Evolutionary conservation across 345 rosid genomes (phyloP), one percentile per base, ranked within the genome.

Genomic region (Gynandropsis gynandra): DNA sequence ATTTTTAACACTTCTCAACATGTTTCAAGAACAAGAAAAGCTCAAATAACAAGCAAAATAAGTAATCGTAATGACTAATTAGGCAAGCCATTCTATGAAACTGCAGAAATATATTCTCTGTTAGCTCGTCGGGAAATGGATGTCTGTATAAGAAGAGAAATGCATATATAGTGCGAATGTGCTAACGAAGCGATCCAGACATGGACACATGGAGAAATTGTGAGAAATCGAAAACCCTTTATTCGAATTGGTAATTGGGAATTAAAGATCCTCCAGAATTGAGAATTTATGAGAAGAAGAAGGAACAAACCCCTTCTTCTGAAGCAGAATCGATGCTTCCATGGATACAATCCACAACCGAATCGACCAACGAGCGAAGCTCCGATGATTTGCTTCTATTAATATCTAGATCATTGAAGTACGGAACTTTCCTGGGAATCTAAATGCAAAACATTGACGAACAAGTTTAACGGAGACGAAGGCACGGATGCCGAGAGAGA

Each of bases 371-470:
- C 1, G 65, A 44, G 12, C 16, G 16, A 31, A 73, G 52, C 14
- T 64, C 34, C 10, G 57, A 54, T 42, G 59, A 48, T 14, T 73
- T 64, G 4, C 20, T 27, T 1, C 61, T 60, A 8, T 62, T 36
- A 3, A 71, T 59, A 56, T 77, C 67, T 33, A 66, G 58, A 20
- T 63, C 61, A 46, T 62, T 71, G 39, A 65, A 11, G 16, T 51
- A 48, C 20, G 61, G 12, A n/a, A 33, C 4, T 52, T 50, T 75
- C 67, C 61, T 78, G 5, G 80, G 79, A 38, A 77, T 59, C 79
- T 76, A 69, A 10, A 44, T 54, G 31, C 17, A 29, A 0, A 47
- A 4, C 14, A 16, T 39, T 15, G n/a, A n/a, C n/a, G n/a, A n/a
- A n/a, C n/a, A n/a, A n/a, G n/a, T n/a, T n/a, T n/a, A n/a, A n/a